Conservation (phyloP, 768 basidiomycete species). For the Trichaptum fuscoviolaceum region DNA sequence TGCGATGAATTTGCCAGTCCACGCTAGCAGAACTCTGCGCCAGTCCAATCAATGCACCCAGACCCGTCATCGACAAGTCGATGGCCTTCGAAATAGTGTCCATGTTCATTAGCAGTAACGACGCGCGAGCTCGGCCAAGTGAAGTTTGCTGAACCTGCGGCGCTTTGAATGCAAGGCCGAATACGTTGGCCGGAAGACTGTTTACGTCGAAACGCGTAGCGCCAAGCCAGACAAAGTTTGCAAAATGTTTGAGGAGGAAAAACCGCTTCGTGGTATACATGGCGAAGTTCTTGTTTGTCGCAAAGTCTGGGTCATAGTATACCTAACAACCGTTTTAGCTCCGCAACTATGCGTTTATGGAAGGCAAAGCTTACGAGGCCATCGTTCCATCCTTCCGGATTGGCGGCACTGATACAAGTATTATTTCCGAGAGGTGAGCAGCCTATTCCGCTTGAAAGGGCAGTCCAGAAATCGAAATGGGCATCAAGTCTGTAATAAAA, state of each 20-base stretch:
- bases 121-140: neutral
- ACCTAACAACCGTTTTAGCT: constrained; percentile 19
- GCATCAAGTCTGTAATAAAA: constrained; percentile 32
- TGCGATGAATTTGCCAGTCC: neutral
- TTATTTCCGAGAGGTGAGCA: constrained; percentile 32
- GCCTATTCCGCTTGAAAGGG: constrained; percentile 27
- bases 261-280: constrained; percentile 20
- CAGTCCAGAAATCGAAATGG: constrained; percentile 15
- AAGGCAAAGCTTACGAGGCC: constrained; percentile 11
- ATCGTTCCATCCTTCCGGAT: constrained; percentile 40
- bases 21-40: neutral
- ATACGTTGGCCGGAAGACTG: neutral
- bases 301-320: constrained; percentile 37
- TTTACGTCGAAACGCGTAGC: constrained; percentile 1
- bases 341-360: neutral
- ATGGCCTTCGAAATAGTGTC: neutral
- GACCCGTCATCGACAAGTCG: neutral
- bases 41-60: neutral
- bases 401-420: constrained; percentile 29
- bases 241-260: constrained; percentile 19
- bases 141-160: neutral
- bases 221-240: constrained; percentile 10
- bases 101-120: constrained; percentile 2
- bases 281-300: constrained; percentile 13
- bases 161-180: neutral